Base-by-base conservation (phyloP, 2,329 filamentous ascomycete species). In the Ramichloridium luteum region DNA sequence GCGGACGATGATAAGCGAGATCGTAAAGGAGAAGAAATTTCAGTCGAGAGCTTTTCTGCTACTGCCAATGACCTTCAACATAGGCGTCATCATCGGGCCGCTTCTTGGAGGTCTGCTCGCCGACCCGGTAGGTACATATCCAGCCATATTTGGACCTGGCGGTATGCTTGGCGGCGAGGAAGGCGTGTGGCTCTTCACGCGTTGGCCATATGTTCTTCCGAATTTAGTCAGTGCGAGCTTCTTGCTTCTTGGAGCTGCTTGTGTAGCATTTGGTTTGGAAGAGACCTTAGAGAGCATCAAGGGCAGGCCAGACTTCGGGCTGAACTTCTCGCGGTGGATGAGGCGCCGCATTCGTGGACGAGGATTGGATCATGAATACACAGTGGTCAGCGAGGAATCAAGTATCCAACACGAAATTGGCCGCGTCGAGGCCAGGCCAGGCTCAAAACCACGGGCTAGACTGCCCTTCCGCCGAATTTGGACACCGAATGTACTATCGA, bases 1-100 rank as follows among this genome's bases (percentile, higher is more conserved):
- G 74, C 62, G 77, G 38, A 81, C 77, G 4, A 77, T 82, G 69
- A 77, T 82, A 27, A 69, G 70, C 2, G 79, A 84, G 54, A 77
- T 80, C 18, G 72, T 83, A 22, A 64, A 67, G 30, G 77, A 81
- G 56, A 80, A 78, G 55, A 77, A 70, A 61, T 59, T 54, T 34
- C 62, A 64, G 38, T 59, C 55, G 15, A 57, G 69, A 30, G 71
- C 72, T 0, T 76, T 77, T 37, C 47, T 76, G 20, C 56, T 77
- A 6, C 43, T 76, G 33, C 70, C 72, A 0, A 77, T 84, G 68
- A 78, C 75, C 29, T 77, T 80, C 55, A 81, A 81, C 44, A 54
- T 66, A 29, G 64, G 64, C 0, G 61, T 66, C 5, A 64, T 67
- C 11, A 51, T 67, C 27, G 64, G 54, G 2, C 49, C 45, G 29